phyloP scores from a whole-genome alignment of 306 rosid genomes.

The Begonia peltatifolia region DNA sequence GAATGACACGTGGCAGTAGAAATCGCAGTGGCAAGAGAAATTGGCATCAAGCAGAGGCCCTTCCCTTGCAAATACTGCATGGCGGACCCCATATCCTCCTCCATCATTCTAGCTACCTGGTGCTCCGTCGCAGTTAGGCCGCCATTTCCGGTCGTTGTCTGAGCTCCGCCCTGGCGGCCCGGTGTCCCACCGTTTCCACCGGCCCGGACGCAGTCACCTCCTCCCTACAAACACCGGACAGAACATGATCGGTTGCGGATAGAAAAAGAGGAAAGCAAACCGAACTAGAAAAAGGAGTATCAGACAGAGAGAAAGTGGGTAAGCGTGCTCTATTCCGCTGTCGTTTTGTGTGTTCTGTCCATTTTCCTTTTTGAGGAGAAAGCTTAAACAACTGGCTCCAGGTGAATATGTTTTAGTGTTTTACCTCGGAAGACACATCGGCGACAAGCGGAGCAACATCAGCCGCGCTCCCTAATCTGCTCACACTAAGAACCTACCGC shows the following conservation, averaged over 20 bases:
- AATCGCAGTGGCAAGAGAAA: constrained; percentile 81
- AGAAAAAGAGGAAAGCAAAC: too few species aligned
- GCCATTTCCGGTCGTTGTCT: constrained; percentile 43
- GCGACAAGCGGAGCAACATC: constrained; percentile 7
- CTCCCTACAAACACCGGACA: constrained; percentile 31
- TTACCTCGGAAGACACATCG: constrained; percentile 8
- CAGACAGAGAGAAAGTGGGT: too few species aligned
- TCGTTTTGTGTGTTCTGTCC: too few species aligned
- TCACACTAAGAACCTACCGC: constrained; percentile 23
- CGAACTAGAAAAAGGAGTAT: too few species aligned
- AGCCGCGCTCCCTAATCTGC: constrained; percentile 18
- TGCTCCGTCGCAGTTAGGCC: constrained; percentile 62
- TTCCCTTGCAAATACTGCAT: constrained; percentile 96
- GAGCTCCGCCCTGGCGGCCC: constrained; percentile 18
- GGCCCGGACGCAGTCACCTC: constrained; percentile 44
- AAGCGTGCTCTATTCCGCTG: too few species aligned
- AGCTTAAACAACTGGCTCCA: too few species aligned
- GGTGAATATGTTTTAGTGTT: too few species aligned
- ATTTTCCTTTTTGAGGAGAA: too few species aligned
- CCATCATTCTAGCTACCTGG: constrained; percentile 85
- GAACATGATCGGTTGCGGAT: too few species aligned
- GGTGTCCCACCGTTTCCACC: constrained; percentile 20
- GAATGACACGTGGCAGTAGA: constrained; percentile 75
- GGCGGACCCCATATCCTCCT: constrained; percentile 97
- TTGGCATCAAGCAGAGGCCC: constrained; percentile 98